Evolutionary conservation across 192 early-diverging fungal genomes (phyloP).

Genomic region (Umbelopsis isabellina): DNA sequence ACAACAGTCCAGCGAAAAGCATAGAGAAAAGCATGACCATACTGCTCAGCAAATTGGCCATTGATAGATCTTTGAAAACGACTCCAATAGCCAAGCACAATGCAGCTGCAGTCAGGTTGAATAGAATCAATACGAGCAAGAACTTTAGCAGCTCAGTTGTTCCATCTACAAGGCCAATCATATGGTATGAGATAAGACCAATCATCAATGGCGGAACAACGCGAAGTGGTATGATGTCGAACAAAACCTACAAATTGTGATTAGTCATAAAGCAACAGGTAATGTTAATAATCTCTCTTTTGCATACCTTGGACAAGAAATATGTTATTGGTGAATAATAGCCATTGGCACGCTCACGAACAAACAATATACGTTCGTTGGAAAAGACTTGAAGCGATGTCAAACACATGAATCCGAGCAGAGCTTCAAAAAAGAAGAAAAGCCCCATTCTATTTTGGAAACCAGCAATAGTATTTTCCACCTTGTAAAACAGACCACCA

Average conservation of each 20-base stretch:
- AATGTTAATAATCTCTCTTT: constrained; percentile 7
- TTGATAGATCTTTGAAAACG: constrained; percentile 70
- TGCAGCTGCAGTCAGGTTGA: constrained; percentile 78
- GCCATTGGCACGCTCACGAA: constrained; percentile 73
- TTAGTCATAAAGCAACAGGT: constrained; percentile 1
- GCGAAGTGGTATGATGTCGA: constrained; percentile 75
- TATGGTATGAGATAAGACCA: constrained; percentile 81
- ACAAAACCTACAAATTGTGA: constrained; percentile 45
- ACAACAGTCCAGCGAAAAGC: constrained; percentile 86
- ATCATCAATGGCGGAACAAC: constrained; percentile 82
- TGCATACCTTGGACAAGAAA: constrained; percentile 65
- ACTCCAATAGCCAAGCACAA: constrained; percentile 77
- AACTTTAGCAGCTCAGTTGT: constrained; percentile 69
- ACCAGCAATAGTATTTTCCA: constrained; percentile 59
- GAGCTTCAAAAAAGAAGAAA: constrained; percentile 69
- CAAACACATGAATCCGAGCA: constrained; percentile 65
- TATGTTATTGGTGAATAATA: constrained; percentile 74
- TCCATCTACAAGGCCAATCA: constrained; percentile 77
- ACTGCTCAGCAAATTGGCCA: constrained; percentile 76
- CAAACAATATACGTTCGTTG: constrained; percentile 68
- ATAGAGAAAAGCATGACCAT: constrained; percentile 87
- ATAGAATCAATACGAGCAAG: constrained; percentile 76
- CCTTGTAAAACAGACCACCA: constrained; percentile 66
- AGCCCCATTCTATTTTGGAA: constrained; percentile 69
- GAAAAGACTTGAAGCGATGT: constrained; percentile 71